These are phyloP conservation scores for Erysimum cheiri DNA, from an alignment of 441 rosid genomes.

Conservation along the genomic window DNA sequence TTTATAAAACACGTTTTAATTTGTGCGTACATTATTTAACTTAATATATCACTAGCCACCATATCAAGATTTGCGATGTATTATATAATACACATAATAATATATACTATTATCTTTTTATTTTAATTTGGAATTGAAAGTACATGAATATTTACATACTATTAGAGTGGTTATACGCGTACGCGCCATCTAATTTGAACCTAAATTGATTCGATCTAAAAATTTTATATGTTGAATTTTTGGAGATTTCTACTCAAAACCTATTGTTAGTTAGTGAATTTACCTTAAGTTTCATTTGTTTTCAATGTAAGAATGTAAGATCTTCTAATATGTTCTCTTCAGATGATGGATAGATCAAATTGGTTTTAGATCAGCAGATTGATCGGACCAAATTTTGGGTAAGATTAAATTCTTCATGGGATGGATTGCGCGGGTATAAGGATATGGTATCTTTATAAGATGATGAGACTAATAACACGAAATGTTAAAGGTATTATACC, in stretches of 20 bases:
- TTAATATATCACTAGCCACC: background rate
- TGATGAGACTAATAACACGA: too few relatives aligned
- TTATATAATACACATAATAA: background rate
- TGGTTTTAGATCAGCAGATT: too few relatives aligned
- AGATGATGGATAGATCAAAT: background rate
- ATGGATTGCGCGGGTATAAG: too few relatives aligned
- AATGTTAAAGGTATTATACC: too few relatives aligned
- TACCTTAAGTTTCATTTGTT: background rate
- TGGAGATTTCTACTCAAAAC: background rate
- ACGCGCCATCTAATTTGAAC: background rate
- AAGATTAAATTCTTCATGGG: too few relatives aligned
- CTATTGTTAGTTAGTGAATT: background rate
- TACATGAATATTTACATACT: background rate
- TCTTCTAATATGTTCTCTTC: background rate
- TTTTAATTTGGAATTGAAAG: background rate
- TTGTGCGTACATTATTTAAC: background rate
- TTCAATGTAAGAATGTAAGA: too few relatives aligned
- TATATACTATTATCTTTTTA: background rate
- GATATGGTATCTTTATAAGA: too few relatives aligned
- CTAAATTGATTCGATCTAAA: background rate
- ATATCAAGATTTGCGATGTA: background rate
- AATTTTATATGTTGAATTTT: background rate
- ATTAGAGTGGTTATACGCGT: background rate
- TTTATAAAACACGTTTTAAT: background rate
- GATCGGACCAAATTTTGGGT: too few relatives aligned